These are phyloP conservation scores for Arctium lappa DNA, from an alignment of 129 eudicot genomes.

Conservation along the genomic window DNA sequence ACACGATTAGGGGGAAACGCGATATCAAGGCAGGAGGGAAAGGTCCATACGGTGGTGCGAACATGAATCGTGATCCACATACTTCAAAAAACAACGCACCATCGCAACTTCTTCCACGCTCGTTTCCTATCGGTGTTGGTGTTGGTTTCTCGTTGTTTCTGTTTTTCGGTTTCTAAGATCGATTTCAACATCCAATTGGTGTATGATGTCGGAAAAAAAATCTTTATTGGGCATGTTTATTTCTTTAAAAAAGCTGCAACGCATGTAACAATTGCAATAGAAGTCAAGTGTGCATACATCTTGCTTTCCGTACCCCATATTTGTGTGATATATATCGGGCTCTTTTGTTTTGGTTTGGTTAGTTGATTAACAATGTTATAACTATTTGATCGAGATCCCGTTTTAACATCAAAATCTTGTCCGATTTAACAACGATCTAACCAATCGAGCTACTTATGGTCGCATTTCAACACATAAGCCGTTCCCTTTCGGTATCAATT, in stretches of 20 bases:
- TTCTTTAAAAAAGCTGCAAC: background rate
- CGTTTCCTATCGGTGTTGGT: background rate
- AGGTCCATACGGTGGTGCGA: slow-evolving; percentile 28
- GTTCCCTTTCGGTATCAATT: background rate
- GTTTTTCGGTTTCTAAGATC: slow-evolving; percentile 11
- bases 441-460: background rate
- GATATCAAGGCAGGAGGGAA: slow-evolving; percentile 15
- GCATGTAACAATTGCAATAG: background rate
- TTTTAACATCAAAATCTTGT: background rate
- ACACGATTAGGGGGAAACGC: background rate
- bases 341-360: background rate
- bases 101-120: background rate
- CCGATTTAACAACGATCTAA: background rate
- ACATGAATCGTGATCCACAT: slow-evolving; percentile 19
- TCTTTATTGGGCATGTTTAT: background rate
- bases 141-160: slow-evolving; percentile 1
- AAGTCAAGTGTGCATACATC: background rate
- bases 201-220: background rate
- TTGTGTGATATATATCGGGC: background rate
- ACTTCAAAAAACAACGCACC: slow-evolving; percentile 8
- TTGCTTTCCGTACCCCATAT: background rate
- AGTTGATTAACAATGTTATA: background rate
- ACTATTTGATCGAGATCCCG: background rate
- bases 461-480: background rate
- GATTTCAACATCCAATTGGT: slow-evolving; percentile 1